These are phyloP conservation scores for Calocybe cyanea DNA, from an alignment of 768 basidiomycete genomes.

Conservation along the genomic window DNA sequence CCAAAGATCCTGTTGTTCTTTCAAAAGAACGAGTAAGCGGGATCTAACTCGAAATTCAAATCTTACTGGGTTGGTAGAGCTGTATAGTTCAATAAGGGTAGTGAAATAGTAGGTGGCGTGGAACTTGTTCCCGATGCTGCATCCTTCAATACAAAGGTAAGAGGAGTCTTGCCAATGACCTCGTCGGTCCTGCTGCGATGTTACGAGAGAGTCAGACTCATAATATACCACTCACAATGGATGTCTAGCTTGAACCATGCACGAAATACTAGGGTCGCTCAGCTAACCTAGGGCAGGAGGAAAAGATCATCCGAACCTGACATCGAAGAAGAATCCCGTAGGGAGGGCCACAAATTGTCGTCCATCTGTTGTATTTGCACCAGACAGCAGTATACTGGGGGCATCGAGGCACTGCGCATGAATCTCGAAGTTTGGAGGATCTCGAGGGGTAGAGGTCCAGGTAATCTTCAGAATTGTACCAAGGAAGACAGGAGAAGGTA, in stretches of 20 bases:
- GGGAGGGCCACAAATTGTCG: background rate
- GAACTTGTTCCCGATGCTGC: background rate
- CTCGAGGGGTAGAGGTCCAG: conserved; percentile 1
- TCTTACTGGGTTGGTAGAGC: no score
- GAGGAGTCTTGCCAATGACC: background rate
- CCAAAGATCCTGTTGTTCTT: no score
- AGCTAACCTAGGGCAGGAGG: background rate
- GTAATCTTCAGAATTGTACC: background rate
- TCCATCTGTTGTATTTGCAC: background rate
- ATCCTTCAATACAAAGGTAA: background rate
- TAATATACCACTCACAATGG: background rate
- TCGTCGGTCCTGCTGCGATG: background rate
- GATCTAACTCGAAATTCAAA: no score
- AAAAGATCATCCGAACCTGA: background rate
- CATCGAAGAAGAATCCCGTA: background rate
- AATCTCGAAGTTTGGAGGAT: conserved; percentile 1
- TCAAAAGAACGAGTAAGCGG: no score
- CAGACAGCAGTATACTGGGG: background rate
- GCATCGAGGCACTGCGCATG: background rate
- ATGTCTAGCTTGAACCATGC: background rate
- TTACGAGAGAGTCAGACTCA: background rate
- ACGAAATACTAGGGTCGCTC: background rate
- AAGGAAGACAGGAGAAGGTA: conserved; percentile 6
- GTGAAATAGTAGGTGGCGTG: background rate
- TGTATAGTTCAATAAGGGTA: no score